Percentiles rank a stretch among this genome's conserved stretches.
These are phyloP conservation scores for Picea mariana DNA, from an alignment of 83 land plant genomes.

Conservation along the genomic window DNA sequence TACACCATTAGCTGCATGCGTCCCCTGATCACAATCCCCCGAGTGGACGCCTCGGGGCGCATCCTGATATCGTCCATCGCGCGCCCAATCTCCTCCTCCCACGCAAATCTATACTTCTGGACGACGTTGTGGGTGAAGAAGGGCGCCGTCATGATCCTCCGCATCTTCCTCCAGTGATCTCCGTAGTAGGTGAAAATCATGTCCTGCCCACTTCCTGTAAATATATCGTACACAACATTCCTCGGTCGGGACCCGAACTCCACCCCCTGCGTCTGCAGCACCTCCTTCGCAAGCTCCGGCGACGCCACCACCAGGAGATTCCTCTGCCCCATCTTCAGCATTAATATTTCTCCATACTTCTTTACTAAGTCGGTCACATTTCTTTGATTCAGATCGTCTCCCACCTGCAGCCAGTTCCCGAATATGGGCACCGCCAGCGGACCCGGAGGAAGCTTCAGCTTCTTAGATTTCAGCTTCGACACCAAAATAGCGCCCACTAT, in stretches of 20 bases:
- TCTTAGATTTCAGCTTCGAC: conserved; percentile 16
- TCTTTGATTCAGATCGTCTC: conserved; percentile 49
- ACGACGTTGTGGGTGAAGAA: conserved; percentile 54
- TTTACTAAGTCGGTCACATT: conserved; percentile 32
- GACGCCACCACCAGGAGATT: conserved; percentile 43
- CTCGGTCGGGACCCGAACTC: conserved; percentile 46
- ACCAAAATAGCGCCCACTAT: conserved; percentile 24
- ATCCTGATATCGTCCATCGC: conserved; percentile 22
- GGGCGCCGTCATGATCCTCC: conserved; percentile 50
- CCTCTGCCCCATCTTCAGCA: conserved; percentile 43
- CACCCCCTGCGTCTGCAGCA: conserved; percentile 48
- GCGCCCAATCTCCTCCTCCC: conserved; percentile 39
- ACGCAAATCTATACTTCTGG: conserved; percentile 33
- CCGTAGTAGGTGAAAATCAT: conserved; percentile 54
- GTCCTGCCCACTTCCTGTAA: conserved; percentile 54
- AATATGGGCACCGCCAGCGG: conserved; percentile 34
- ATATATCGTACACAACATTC: conserved; percentile 46
- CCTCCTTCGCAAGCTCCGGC: conserved; percentile 45
- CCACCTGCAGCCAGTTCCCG: conserved; percentile 57
- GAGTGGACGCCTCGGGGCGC: conserved; percentile 7
- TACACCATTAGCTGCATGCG: conserved; percentile 23
- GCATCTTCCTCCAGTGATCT: conserved; percentile 50
- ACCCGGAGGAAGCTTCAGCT: conserved; percentile 44
- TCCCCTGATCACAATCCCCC: conserved; percentile 25
- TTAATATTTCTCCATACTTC: conserved; percentile 40